phyloP scores from a whole-genome alignment of 345 rosid species.

The Firmiana major region DNA sequence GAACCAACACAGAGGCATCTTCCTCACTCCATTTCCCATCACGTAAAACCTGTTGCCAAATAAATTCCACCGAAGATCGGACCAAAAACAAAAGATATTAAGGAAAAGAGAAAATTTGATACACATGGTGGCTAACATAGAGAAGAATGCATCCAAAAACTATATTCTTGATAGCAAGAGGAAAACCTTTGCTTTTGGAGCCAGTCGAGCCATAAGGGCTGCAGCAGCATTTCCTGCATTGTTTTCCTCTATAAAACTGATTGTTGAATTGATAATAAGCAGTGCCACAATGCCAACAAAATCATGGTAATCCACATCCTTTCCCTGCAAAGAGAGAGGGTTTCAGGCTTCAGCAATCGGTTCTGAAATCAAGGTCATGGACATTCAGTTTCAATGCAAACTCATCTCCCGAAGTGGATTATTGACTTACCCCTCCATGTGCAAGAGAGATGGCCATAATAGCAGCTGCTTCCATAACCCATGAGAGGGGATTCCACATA shows the following conservation, averaged over 20 bases:
- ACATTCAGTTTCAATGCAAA: neutral
- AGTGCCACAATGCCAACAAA: constrained; percentile 78
- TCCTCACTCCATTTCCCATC: constrained; percentile 67
- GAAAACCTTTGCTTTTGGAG: constrained; percentile 79
- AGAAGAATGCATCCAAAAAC: neutral
- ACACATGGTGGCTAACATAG: neutral
- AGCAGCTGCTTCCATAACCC: constrained; percentile 79
- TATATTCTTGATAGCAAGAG: neutral
- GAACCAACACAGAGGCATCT: constrained; percentile 68
- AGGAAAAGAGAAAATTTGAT: neutral
- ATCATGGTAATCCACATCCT: constrained; percentile 88
- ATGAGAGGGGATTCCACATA: constrained; percentile 74
- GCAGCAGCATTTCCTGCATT: constrained; percentile 93
- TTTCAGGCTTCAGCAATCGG: neutral
- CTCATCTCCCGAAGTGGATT: neutral
- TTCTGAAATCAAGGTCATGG: neutral
- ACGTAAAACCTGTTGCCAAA: constrained; percentile 34
- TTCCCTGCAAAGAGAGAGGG: constrained; percentile 40
- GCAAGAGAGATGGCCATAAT: constrained; percentile 67
- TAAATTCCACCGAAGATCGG: neutral
- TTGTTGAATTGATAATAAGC: constrained; percentile 77
- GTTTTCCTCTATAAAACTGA: constrained; percentile 92
- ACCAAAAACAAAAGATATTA: neutral
- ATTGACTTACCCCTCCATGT: constrained; percentile 68
- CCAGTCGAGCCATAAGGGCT: constrained; percentile 86